phyloP scores from a whole-genome alignment of 2,329 filamentous ascomycete genomes.

The Camptophora hylomeconis region DNA sequence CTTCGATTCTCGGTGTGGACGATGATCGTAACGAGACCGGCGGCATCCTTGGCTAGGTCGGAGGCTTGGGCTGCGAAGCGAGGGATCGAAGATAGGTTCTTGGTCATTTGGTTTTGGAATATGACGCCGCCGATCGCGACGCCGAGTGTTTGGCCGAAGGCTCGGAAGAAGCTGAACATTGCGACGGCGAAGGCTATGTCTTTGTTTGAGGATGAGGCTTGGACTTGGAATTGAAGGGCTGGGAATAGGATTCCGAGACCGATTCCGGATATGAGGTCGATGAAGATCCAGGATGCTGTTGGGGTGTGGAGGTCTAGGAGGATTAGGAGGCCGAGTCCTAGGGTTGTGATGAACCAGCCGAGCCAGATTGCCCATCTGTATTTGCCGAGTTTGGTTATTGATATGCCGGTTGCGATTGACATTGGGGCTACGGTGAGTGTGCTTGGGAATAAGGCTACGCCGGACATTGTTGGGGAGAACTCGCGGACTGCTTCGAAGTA shows the following conservation, averaged over 20 bases:
- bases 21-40: constrained; percentile 46
- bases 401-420: constrained; percentile 41
- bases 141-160: constrained; percentile 52
- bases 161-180: constrained; percentile 55
- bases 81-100: constrained; percentile 36
- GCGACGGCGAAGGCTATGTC: constrained; percentile 49
- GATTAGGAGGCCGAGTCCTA: constrained; percentile 44
- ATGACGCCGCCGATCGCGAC: constrained; percentile 55
- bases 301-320: constrained; percentile 13
- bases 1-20: constrained; percentile 35
- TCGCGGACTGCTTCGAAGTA: constrained; percentile 35
- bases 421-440: constrained; percentile 52
- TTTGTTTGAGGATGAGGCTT: constrained; percentile 44
- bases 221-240: constrained; percentile 48
- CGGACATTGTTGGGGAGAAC: constrained; percentile 40
- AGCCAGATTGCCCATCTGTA: constrained; percentile 49
- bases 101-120: constrained; percentile 53
- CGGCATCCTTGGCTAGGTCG: constrained; percentile 44
- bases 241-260: constrained; percentile 55
- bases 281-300: constrained; percentile 37
- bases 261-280: constrained; percentile 50
- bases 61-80: constrained; percentile 34
- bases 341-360: constrained; percentile 48
- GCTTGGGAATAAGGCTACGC: constrained; percentile 45
- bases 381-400: constrained; percentile 41